Evolutionary conservation across 768 basidiomycete genomes (phyloP).

Genomic region (Podaxis sp.): DNA sequence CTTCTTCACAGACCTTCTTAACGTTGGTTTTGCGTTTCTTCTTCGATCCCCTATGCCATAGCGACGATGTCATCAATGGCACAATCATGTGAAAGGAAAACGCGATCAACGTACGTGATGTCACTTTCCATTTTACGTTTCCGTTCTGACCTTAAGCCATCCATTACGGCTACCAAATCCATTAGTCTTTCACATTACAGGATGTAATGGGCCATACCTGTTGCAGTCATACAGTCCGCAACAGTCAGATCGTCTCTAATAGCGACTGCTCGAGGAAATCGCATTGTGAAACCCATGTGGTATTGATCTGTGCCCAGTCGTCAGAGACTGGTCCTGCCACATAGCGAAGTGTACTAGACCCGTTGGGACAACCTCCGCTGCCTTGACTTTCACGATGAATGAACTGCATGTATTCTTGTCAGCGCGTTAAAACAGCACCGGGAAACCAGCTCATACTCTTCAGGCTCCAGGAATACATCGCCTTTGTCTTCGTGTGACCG

Average conservation of each 20-base stretch:
- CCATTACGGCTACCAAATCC: conserved; percentile 45
- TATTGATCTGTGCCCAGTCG: conserved; percentile 59
- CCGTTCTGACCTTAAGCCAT: conserved; percentile 55
- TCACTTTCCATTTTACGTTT: conserved; percentile 74
- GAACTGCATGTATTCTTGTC: conserved; percentile 49
- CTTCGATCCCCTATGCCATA: conserved; percentile 30
- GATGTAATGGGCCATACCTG: conserved; percentile 35
- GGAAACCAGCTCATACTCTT: conserved; percentile 53
- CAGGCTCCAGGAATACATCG: conserved; percentile 86
- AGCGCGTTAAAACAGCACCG: neutral
- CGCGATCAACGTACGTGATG: conserved; percentile 33
- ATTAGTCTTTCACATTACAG: neutral
- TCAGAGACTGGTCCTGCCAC: conserved; percentile 1
- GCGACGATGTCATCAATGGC: neutral
- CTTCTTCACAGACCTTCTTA: conserved; percentile 41
- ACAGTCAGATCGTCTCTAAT: conserved; percentile 77
- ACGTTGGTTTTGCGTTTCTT: conserved; percentile 55
- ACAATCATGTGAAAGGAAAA: neutral
- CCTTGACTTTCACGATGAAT: conserved; percentile 91
- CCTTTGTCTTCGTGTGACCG: conserved; percentile 74
- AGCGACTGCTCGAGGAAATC: conserved; percentile 82
- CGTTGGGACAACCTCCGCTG: conserved; percentile 79
- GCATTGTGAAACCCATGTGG: conserved; percentile 83
- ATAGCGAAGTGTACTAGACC: conserved; percentile 34
- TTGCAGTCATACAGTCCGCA: conserved; percentile 69